phyloP scores from a whole-genome alignment of 2,329 filamentous ascomycete genomes.

The Torrubiella hemipterigena region DNA sequence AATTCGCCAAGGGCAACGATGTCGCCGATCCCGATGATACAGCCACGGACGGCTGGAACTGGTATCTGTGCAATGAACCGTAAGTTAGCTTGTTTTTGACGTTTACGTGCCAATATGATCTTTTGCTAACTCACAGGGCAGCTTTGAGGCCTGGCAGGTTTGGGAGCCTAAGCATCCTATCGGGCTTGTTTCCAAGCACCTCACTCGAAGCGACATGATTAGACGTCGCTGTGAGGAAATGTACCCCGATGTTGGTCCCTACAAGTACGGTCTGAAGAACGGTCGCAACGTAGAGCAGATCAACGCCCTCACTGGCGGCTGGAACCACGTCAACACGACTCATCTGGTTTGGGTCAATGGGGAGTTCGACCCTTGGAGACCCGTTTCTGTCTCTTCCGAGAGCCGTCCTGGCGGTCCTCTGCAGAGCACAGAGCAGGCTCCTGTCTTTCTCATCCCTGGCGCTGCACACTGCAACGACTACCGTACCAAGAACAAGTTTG shows the following conservation, averaged over 20 bases:
- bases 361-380: conserved; percentile 7
- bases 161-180: background rate
- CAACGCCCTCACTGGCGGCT: background rate
- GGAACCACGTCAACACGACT: conserved; percentile 4
- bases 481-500: background rate
- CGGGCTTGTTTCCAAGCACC: background rate
- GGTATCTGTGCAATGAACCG: conserved; percentile 8
- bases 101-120: background rate
- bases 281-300: background rate
- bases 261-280: background rate
- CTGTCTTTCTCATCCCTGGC: conserved; percentile 3
- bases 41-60: conserved; percentile 5
- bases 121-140: background rate
- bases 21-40: conserved; percentile 9
- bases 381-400: conserved; percentile 5
- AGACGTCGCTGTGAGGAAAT: background rate
- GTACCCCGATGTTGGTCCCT: background rate
- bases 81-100: conserved; percentile 5
- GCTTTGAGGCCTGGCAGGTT: background rate
- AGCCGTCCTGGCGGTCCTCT: conserved; percentile 6
- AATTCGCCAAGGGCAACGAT: background rate
- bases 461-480: background rate
- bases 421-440: conserved; percentile 4
- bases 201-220: background rate
- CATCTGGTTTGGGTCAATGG: conserved; percentile 8